Base-by-base conservation (phyloP, 2,329 filamentous ascomycete species). In the Clarireedia hainanense region DNA sequence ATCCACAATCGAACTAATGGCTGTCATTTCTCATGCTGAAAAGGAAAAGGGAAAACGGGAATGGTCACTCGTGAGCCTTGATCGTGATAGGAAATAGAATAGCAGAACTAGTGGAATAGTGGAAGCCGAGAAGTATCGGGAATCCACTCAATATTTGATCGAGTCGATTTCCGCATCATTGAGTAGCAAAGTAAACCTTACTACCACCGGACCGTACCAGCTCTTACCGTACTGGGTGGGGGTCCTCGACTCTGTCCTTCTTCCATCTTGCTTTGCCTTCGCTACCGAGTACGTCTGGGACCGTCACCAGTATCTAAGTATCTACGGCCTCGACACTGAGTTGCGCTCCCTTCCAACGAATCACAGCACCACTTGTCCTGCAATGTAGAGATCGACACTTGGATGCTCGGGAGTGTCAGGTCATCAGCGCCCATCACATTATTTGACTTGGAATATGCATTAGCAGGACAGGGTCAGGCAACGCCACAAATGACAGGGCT, bases 331-430 rank as follows among this genome's bases (percentile, higher is more conserved):
- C 23, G 3, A 54, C 26, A 45, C 39, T 40, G 45, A 54, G 58
- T 50, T 50, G 52, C 17, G 20, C 26, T 47, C 12, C 55, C 43
- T 46, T 51, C 54, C 59, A 47, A 59, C 57, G 55, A 60, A 62
- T 62, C 58, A 60, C 59, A 48, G 47, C 55, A 51, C 56, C 45
- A 58, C 49, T 24, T 52, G 50, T 52, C 30, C 51, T 54, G 43
- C 51, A 54, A 36, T 30, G 53, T 24, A 55, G 55, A 57, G 61
- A 63, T 63, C 61, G 60, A 62, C 61, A 51, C 59, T 47, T 62
- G 61, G 61, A 56, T 61, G 50, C 36, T 58, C 62, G 62, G 62
- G 59, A 60, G 59, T 61, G 58, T 61, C 61, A 61, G 58, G 57
- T 40, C 39, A 40, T 20, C 39, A 40, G 39, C 39, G 39, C 39